These are phyloP conservation scores for Allium fistulosum DNA, from an alignment of 106 monocot species.

Conservation along the genomic window DNA sequence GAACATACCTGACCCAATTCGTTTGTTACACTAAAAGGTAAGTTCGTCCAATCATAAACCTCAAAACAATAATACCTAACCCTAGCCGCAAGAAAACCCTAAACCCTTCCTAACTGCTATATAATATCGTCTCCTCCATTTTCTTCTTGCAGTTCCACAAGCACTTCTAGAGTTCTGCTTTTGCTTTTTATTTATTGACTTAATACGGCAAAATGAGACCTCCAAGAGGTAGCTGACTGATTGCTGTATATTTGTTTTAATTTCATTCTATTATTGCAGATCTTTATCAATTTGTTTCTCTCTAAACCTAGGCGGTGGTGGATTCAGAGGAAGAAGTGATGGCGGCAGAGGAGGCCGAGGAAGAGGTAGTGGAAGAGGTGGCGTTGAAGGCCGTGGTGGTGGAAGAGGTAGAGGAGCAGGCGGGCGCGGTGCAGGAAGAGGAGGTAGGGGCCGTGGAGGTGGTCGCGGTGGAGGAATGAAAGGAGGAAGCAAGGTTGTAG, in stretches of 20 bases:
- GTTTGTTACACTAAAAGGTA: not conserved
- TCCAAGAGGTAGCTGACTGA: not conserved
- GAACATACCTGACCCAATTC: too few species aligned
- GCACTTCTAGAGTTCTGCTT: not conserved
- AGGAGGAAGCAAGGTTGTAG: constrained; percentile 53
- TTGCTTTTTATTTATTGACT: too few species aligned
- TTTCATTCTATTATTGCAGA: not conserved
- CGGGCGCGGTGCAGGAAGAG: constrained; percentile 11
- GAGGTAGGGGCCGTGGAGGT: constrained; percentile 10
- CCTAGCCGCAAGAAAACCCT: not conserved
- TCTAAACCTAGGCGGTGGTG: not conserved
- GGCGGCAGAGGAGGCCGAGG: constrained; percentile 13
- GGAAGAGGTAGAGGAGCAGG: constrained; percentile 11
- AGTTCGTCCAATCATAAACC: not conserved
- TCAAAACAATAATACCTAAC: not conserved
- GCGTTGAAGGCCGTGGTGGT: constrained; percentile 17
- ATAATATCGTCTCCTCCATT: not conserved
- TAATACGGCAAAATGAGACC: not conserved
- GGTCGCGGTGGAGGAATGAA: constrained; percentile 50
- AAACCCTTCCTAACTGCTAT: not conserved
- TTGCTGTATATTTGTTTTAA: not conserved
- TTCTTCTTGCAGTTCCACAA: not conserved
- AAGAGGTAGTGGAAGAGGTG: constrained; percentile 29
- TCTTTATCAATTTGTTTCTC: not conserved
- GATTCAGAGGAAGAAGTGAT: constrained; percentile 8